These are phyloP conservation scores for Mariannaea sp. DNA, from an alignment of 2,329 filamentous ascomycete species.

Conservation along the genomic window DNA sequence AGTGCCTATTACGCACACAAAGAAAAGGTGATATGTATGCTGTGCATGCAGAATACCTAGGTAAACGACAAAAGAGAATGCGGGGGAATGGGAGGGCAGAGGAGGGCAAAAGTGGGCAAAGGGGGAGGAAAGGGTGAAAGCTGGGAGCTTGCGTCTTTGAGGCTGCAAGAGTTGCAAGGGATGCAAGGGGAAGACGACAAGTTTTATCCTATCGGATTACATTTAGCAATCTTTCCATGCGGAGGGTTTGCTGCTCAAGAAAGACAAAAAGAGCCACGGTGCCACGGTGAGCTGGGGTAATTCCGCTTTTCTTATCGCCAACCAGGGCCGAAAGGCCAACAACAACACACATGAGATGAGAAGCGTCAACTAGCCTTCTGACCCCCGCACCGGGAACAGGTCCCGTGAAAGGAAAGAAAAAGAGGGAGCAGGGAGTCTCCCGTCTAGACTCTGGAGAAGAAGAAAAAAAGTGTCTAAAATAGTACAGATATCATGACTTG, in stretches of 20 bases:
- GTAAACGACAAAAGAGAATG: too few species aligned
- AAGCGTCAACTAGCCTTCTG: neutral
- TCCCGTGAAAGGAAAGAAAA: neutral
- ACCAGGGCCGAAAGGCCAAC: neutral
- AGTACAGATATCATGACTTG: too few species aligned
- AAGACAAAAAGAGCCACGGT: neutral
- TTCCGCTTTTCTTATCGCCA: too few species aligned
- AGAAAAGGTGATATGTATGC: too few species aligned
- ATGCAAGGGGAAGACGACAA: neutral
- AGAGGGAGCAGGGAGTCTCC: too few species aligned
- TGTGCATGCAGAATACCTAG: too few species aligned
- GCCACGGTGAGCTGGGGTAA: too few species aligned
- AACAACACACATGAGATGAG: neutral
- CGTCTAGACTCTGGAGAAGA: constrained; percentile 8
- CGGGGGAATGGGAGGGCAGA: too few species aligned
- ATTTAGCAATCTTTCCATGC: neutral
- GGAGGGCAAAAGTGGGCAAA: too few species aligned
- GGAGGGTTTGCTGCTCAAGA: neutral
- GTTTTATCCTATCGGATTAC: neutral
- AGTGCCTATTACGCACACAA: too few species aligned
- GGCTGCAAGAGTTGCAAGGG: neutral
- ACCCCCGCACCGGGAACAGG: constrained; percentile 12
- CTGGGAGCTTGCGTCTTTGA: neutral
- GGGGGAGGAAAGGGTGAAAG: too few species aligned
- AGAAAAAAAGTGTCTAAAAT: too few species aligned